These are phyloP conservation scores for Metarhizium robertsii DNA, from an alignment of 2,329 filamentous ascomycete genomes.

Conservation along the genomic window DNA sequence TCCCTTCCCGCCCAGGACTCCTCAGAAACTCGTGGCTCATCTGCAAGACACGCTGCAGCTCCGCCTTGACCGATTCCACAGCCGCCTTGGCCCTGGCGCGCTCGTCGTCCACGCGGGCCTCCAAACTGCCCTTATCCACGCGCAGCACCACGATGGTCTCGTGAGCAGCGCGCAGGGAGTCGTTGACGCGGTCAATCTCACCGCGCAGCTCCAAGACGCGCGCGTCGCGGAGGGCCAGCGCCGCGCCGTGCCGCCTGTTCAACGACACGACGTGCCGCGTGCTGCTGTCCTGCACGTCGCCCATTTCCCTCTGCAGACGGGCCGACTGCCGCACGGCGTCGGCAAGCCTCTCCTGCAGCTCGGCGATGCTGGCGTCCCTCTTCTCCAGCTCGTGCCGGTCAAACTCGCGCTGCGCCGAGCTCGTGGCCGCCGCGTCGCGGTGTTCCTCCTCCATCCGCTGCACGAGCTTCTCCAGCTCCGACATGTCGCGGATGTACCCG, in stretches of 20 bases:
- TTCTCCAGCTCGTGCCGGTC: constrained; percentile 24
- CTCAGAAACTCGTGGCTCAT: constrained; percentile 37
- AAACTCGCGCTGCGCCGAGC: constrained; percentile 25
- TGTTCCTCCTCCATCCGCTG: constrained; percentile 34
- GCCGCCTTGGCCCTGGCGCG: constrained; percentile 30
- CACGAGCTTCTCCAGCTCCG: constrained; percentile 43
- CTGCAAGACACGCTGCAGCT: constrained; percentile 38
- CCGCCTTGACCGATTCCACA: constrained; percentile 40
- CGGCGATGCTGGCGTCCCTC: constrained; percentile 26
- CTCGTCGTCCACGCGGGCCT: constrained; percentile 26
- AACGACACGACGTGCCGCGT: constrained; percentile 22
- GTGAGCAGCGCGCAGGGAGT: constrained; percentile 36
- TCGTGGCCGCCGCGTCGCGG: constrained; percentile 18
- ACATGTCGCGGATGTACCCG: constrained; percentile 43
- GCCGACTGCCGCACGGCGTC: constrained; percentile 29
- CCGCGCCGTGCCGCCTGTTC: constrained; percentile 33
- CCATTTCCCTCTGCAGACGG: constrained; percentile 29
- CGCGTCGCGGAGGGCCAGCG: constrained; percentile 41
- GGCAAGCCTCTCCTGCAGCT: constrained; percentile 35
- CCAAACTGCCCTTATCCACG: constrained; percentile 16
- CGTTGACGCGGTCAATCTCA: constrained; percentile 39
- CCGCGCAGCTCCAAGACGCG: constrained; percentile 36
- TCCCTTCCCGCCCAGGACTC: constrained; percentile 15
- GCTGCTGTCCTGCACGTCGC: constrained; percentile 24
- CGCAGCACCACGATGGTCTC: constrained; percentile 23